phyloP scores from a whole-genome alignment of 345 rosid genomes.

The Gossypium thurberi region DNA sequence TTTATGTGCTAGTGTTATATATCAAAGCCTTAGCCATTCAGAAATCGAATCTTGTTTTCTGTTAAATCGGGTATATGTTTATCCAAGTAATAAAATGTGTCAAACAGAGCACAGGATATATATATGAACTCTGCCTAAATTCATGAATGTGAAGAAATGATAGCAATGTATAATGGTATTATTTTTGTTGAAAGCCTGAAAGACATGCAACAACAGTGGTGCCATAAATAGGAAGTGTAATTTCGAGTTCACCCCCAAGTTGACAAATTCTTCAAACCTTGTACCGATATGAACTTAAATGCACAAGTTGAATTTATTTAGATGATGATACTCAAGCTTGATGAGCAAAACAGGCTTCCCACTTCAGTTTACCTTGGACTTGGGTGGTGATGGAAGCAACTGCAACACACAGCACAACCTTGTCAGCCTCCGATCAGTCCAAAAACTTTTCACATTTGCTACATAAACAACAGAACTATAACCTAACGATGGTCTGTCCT shows the following conservation, averaged over 20 bases:
- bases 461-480: too few species aligned
- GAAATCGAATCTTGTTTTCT: not conserved
- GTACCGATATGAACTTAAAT: constrained; percentile 24
- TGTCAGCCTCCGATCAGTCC: not conserved
- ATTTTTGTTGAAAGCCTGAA: not conserved
- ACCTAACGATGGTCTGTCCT: too few species aligned
- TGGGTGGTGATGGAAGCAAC: constrained; percentile 59
- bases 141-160: not conserved
- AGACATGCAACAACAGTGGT: constrained; percentile 14
- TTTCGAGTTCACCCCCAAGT: constrained; percentile 2
- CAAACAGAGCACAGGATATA: not conserved
- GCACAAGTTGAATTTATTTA: not conserved
- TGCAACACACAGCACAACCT: constrained; percentile 23
- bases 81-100: too few species aligned
- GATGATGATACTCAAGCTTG: constrained; percentile 16
- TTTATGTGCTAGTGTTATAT: too few species aligned
- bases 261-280: constrained; percentile 11
- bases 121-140: not conserved
- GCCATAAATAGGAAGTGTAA: not conserved
- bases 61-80: not conserved
- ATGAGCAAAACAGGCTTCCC: constrained; percentile 6
- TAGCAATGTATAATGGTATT: not conserved
- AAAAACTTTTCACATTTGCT: not conserved
- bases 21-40: too few species aligned
- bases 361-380: constrained; percentile 46